Evolutionary conservation across 768 basidiomycete genomes (phyloP).

Genomic region (Chlorophyllum brunneum): DNA sequence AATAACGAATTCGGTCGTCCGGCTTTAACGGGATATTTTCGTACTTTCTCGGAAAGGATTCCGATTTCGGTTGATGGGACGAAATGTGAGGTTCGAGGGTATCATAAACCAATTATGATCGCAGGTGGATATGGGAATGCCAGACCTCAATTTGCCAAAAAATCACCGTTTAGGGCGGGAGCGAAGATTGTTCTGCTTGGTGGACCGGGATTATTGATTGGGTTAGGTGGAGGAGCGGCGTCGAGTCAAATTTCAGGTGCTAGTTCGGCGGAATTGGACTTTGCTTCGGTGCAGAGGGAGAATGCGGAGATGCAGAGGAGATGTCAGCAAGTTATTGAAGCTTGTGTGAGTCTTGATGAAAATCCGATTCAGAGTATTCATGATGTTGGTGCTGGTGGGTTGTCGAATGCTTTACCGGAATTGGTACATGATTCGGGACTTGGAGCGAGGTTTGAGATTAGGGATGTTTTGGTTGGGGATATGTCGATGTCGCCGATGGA

Average conservation of each 20-base stretch:
- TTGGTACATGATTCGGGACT: conserved; percentile 94
- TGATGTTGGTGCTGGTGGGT: conserved; percentile 95
- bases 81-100: conserved; percentile 74
- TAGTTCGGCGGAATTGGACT: conserved; percentile 90
- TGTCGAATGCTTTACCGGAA: conserved; percentile 96
- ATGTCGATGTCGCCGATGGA: conserved; percentile 98
- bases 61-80: conserved; percentile 45
- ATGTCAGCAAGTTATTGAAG: conserved; percentile 96
- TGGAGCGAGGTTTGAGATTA: conserved; percentile 90
- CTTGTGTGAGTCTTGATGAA: conserved; percentile 59
- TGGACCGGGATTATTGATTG: conserved; percentile 95
- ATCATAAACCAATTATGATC: conserved; percentile 99
- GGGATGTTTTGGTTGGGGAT: conserved; percentile 90
- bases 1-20: conserved; percentile 99
- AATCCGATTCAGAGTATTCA: conserved; percentile 96
- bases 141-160: conserved; percentile 75
- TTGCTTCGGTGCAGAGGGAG: conserved; percentile 95
- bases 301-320: conserved; percentile 98
- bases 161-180: conserved; percentile 71
- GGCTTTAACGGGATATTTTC: conserved; percentile 89
- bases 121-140: conserved; percentile 97
- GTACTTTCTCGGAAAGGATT: conserved; percentile 85
- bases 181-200: conserved; percentile 91
- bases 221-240: conserved; percentile 94
- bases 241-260: conserved; percentile 91